These are phyloP conservation scores for Ophiorrhiza pumila DNA, from an alignment of 257 asterid genomes.

Conservation along the genomic window DNA sequence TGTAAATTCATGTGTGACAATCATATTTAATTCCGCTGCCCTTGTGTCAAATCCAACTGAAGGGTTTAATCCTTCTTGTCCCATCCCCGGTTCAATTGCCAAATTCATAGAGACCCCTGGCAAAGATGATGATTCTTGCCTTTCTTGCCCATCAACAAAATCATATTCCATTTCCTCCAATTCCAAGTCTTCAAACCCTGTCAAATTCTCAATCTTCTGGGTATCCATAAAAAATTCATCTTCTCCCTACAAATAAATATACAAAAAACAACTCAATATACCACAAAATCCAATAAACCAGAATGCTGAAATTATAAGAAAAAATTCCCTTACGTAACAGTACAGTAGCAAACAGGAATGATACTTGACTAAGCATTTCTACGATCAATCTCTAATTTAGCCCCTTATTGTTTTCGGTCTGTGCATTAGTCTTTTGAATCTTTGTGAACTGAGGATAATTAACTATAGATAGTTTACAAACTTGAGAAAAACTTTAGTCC, in stretches of 20 bases:
- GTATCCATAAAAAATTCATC: slow-evolving; percentile 41
- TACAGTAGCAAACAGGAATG: background rate
- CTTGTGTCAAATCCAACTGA: slow-evolving; percentile 56
- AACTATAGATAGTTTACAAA: background rate
- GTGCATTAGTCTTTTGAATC: slow-evolving; percentile 2
- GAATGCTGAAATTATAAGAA: background rate
- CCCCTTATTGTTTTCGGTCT: background rate
- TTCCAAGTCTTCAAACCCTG: slow-evolving; percentile 75
- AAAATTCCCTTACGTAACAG: background rate
- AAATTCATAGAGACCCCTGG: slow-evolving; percentile 53
- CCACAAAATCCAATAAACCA: background rate
- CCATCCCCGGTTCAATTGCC: slow-evolving; percentile 45
- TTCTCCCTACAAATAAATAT: slow-evolving; percentile 43
- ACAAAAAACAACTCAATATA: slow-evolving; percentile 1
- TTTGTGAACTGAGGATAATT: background rate
- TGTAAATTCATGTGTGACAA: slow-evolving; percentile 45
- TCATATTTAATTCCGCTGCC: slow-evolving; percentile 46
- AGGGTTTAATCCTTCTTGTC: slow-evolving; percentile 50
- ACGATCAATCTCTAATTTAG: background rate
- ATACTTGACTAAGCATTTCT: background rate
- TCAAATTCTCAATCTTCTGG: slow-evolving; percentile 60
- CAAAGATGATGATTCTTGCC: slow-evolving; percentile 49
- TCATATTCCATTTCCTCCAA: slow-evolving; percentile 74
- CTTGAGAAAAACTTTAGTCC: background rate
- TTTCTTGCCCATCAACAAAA: slow-evolving; percentile 47